These are phyloP conservation scores for Acer negundo DNA, from an alignment of 345 rosid species.

Conservation along the genomic window DNA sequence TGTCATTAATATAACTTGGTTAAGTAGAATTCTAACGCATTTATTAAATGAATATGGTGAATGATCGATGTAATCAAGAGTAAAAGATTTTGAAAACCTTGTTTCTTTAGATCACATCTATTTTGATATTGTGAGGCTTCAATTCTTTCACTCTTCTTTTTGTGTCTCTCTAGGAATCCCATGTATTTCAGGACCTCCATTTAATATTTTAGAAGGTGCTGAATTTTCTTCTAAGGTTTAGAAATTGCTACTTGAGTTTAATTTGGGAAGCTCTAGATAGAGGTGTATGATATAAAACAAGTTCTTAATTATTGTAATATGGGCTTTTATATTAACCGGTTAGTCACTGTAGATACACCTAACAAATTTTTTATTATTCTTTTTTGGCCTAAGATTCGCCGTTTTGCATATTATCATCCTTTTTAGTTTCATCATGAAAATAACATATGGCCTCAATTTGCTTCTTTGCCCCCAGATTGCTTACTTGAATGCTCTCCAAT, in stretches of 20 bases:
- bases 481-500: conserved; percentile 82
- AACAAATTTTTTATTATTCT: not conserved
- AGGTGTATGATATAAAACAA: not conserved
- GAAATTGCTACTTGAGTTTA: not conserved
- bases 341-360: not conserved
- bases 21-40: not conserved
- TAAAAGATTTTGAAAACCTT: not conserved
- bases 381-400: not conserved
- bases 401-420: conserved; percentile 7
- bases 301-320: not conserved
- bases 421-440: not conserved
- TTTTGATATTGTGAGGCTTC: not conserved
- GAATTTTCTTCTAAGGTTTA: not conserved
- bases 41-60: not conserved
- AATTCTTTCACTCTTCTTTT: not conserved
- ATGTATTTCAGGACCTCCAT: not conserved
- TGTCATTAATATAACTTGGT: not conserved
- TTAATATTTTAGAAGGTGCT: not conserved
- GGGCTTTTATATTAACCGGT: not conserved
- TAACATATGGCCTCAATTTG: conserved; percentile 4
- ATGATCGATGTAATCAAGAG: not conserved
- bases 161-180: not conserved
- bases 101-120: not conserved
- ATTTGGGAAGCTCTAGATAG: not conserved
- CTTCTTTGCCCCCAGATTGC: conserved; percentile 50